phyloP scores from a whole-genome alignment of 768 basidiomycete species.

The Tricholoma bakamatsutake region DNA sequence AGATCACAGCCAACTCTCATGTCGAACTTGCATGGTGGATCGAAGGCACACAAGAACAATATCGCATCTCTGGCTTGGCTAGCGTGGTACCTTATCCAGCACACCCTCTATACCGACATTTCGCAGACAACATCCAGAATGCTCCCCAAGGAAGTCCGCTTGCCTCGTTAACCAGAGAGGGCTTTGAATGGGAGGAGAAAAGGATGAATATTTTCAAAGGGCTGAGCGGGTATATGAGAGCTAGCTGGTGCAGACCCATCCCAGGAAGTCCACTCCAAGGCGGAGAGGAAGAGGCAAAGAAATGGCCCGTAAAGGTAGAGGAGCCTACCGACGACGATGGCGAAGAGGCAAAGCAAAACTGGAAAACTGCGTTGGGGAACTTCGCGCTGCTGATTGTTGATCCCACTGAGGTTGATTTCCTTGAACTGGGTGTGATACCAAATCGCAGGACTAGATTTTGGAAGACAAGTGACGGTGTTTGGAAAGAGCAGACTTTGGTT shows the following conservation, averaged over 20 bases:
- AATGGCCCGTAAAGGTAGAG: slow-evolving; percentile 55
- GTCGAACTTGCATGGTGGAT: slow-evolving; percentile 78
- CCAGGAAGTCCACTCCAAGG: slow-evolving; percentile 53
- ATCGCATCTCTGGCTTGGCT: slow-evolving; percentile 56
- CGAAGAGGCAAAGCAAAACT: slow-evolving; percentile 38
- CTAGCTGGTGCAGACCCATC: slow-evolving; percentile 63
- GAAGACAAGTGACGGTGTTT: slow-evolving; percentile 36
- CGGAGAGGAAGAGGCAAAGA: slow-evolving; percentile 50
- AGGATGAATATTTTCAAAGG: slow-evolving; percentile 52
- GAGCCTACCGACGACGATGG: slow-evolving; percentile 36
- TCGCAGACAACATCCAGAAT: slow-evolving; percentile 17
- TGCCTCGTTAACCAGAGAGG: slow-evolving; percentile 30
- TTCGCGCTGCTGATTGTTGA: slow-evolving; percentile 73
- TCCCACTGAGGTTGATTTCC: slow-evolving; percentile 61
- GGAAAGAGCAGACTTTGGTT: slow-evolving; percentile 59
- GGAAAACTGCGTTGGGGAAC: slow-evolving; percentile 52
- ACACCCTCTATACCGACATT: slow-evolving; percentile 30
- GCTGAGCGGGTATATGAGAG: slow-evolving; percentile 60
- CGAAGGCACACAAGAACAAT: slow-evolving; percentile 61
- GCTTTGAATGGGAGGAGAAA: slow-evolving; percentile 63
- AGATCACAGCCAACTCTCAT: slow-evolving; percentile 42
- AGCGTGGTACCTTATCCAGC: slow-evolving; percentile 48
- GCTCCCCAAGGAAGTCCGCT: slow-evolving; percentile 14
- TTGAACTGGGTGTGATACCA: slow-evolving; percentile 53
- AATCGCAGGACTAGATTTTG: slow-evolving; percentile 54